phyloP scores from a whole-genome alignment of 352 stramenopile genomes.

The Globisporangium rhizosaccharum region DNA sequence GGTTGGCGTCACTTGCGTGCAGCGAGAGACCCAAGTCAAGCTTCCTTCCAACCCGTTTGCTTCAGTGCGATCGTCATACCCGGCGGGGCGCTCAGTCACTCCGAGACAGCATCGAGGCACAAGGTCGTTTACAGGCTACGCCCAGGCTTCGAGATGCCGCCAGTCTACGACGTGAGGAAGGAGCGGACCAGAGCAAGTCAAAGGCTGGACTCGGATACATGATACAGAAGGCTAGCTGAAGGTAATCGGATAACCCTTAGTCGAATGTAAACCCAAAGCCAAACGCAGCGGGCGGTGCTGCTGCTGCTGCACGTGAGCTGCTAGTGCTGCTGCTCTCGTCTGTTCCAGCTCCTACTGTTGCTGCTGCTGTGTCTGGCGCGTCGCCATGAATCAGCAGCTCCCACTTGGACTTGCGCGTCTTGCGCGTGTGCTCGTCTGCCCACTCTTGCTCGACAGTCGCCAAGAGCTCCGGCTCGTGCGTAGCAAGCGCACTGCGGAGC shows the following conservation, averaged over 20 bases:
- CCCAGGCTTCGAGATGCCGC: no score
- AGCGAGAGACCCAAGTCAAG: no score
- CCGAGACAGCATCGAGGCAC: no score
- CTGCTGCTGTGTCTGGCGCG: neutral
- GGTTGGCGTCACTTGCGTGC: no score
- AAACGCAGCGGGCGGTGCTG: conserved; percentile 4
- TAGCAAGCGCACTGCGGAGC: conserved; percentile 40
- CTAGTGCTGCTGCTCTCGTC: neutral
- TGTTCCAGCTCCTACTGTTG: neutral
- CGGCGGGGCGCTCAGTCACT: no score
- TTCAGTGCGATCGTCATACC: no score
- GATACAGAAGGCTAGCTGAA: neutral
- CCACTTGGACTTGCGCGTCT: conserved; percentile 75
- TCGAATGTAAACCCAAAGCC: conserved; percentile 19
- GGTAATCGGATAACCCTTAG: neutral
- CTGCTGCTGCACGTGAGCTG: no score
- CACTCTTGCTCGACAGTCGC: conserved; percentile 46
- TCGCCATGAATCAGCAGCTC: conserved; percentile 38
- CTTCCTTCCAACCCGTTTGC: no score
- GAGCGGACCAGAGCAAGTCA: no score
- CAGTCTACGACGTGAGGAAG: no score
- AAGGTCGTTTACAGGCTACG: no score
- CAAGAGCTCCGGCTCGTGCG: conserved; percentile 38
- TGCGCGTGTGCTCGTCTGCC: conserved; percentile 40
- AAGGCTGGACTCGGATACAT: neutral